A percentile compares a stretch with the other conserved stretches of the same genome.
These are phyloP conservation scores for Buxus sempervirens DNA, from an alignment of 164 flowering plant genomes.

Conservation along the genomic window DNA sequence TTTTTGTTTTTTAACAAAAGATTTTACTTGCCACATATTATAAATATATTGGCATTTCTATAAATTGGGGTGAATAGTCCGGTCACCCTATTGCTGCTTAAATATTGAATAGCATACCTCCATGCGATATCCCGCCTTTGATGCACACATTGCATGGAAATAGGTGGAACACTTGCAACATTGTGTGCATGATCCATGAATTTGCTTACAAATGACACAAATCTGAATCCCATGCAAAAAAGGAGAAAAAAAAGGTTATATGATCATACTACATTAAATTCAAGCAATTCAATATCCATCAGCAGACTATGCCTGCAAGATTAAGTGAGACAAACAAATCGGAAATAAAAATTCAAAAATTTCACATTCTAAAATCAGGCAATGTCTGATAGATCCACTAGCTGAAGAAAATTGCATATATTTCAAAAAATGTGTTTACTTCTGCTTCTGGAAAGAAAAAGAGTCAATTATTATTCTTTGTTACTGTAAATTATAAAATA, in stretches of 20 bases:
- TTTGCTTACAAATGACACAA: constrained; percentile 92
- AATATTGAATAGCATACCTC: constrained; percentile 51
- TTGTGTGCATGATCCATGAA: constrained; percentile 94
- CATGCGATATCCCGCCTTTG: constrained; percentile 97
- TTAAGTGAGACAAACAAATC: neutral
- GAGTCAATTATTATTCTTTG: neutral
- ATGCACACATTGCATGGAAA: constrained; percentile 98
- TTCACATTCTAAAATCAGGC: neutral
- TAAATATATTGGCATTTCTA: too few relatives aligned
- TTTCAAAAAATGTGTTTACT: neutral
- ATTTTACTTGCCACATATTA: too few relatives aligned
- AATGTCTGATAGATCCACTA: neutral
- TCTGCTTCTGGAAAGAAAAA: neutral
- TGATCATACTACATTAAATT: neutral
- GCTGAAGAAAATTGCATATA: neutral
- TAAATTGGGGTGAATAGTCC: too few relatives aligned
- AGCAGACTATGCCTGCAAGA: neutral
- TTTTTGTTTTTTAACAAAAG: too few relatives aligned
- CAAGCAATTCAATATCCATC: neutral
- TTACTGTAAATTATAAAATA: neutral
- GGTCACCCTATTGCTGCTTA: neutral
- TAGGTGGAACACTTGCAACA: constrained; percentile 91
- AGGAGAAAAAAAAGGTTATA: neutral
- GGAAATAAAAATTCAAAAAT: neutral
- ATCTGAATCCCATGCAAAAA: constrained; percentile 40